Base-by-base conservation (phyloP, 192 early-diverging fungal species). In the Funneliformis mosseae region DNA sequence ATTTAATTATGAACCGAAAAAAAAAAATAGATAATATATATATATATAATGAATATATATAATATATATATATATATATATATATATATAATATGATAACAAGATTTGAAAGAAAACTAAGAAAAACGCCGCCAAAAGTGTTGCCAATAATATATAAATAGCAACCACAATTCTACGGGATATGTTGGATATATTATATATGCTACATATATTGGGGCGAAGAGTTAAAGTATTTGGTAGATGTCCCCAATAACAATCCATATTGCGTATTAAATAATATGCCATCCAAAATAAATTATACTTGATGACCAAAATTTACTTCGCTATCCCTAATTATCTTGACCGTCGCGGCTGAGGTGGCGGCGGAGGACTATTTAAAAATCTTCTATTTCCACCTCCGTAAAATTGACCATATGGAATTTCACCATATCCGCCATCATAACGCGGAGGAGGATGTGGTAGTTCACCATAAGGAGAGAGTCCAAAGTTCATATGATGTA, bases 361-460 rank as follows among this genome's bases (percentile, higher is more conserved):
- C 2, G 74, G 74, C n/a, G 74, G 74, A 1, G 74, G 59, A 55
- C 25, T 79, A 69, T 69, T 69, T 43, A 79, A 42, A 79, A 79
- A 79, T 69, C 77, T 66, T 46, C 77, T 27, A 79, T 79, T 48
- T 45, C 77, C 77, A 27, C 66, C 66, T 21, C 67, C 67, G 38
- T 79, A 79, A 69, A 79, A 79, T 55, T 61, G 55, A 16, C 45
- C 43, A 68, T 79, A 79, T 69, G 77, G 27, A n/a, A 79, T 79
- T n/a, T 79, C 77, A 69, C 61, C 61, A 69, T 79, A 79, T 8
- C 77, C 64, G 48, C 77, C 77, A 78, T 79, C 77, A 79, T 79
- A 79, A 38, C 77, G 63, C 43, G 77, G 77, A 11, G 74, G 74
- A 14, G 73, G 76, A 21, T 64, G 64, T 25, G 59, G 33, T 28